Evolutionary conservation across 352 stramenopile species (phyloP), one percentile per base, ranked within the genome.

Genomic region (Phytopythium oedochilum): DNA sequence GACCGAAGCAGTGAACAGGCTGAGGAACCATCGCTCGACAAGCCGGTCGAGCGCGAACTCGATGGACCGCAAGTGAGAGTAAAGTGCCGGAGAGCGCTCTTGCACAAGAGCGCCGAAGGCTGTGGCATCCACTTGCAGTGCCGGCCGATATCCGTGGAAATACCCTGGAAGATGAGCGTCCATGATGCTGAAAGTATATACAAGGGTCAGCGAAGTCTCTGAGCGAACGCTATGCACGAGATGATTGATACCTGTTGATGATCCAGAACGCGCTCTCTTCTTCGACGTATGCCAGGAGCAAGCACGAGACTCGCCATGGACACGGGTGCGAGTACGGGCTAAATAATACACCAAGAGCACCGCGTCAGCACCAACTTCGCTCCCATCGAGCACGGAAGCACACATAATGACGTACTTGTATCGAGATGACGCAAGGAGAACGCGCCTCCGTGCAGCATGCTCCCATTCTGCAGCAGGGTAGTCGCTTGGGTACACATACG

Each of bases 241-340:
- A 12, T 15, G 39, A 25, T 9, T 18, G 31, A 18, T 69, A 91
- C 82, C 82, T 88, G 63, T 92, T 90, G 46, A 86, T 75, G 40
- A 92, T 80, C 83, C 83, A 92, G 47, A 92, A 92, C 5, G 76
- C 71, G 12, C 64, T 85, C 31, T 90, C 83, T 73, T 92, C 83
- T 53, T 92, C 83, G 6, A 90, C 61, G 26, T 92, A 92, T 0
- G 80, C 80, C 25, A 92, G 55, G 11, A 92, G 60, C 23, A 92
- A 53, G 32, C 80, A 89, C 20, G 63, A 68, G 2, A 88, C 76
- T 59, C 74, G 65, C 83, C 83, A 92, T 1, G 80, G 71, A 47
- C 79, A 89, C 38, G 83, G 80, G 48, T 92, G 78, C 2, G 78
- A 88, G 28, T 79, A 91, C 20, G 72, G 80, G 31, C 83, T 91